Percentiles rank a stretch among this genome's conserved stretches.
Evolutionary conservation across 2,329 filamentous ascomycete genomes (phyloP).

Genomic region (Pseudonectria buxi): DNA sequence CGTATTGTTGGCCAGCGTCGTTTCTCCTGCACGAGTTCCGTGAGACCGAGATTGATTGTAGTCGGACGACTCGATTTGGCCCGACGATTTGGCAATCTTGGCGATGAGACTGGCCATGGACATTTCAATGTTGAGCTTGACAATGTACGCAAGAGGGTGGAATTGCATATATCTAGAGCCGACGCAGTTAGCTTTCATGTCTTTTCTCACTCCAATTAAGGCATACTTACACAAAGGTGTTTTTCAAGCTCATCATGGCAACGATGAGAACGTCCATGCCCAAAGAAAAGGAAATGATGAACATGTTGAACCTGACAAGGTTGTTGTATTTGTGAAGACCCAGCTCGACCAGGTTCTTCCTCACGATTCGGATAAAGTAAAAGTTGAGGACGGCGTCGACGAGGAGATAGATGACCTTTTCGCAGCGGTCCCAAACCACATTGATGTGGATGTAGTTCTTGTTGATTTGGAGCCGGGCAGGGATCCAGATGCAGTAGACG

Average conservation of each 20-base stretch:
- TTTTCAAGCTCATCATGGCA: conserved; percentile 21
- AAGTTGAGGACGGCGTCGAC: conserved; percentile 18
- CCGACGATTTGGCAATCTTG: conserved; percentile 16
- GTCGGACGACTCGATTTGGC: too few relatives aligned
- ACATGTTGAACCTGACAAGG: conserved; percentile 22
- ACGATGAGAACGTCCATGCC: conserved; percentile 23
- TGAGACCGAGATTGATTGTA: too few relatives aligned
- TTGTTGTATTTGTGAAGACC: conserved; percentile 19
- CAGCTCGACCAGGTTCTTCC: conserved; percentile 12
- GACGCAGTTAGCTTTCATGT: background rate
- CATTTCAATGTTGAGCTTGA: conserved; percentile 45
- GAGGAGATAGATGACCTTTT: conserved; percentile 23
- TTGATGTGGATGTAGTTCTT: conserved; percentile 19
- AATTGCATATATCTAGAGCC: conserved; percentile 32
- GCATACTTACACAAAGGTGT: conserved; percentile 24
- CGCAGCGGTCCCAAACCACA: conserved; percentile 21
- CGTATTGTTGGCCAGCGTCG: too few relatives aligned
- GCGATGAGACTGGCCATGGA: conserved; percentile 42
- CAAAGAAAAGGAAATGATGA: conserved; percentile 21
- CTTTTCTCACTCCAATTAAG: too few relatives aligned
- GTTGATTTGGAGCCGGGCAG: conserved; percentile 17
- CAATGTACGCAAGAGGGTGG: conserved; percentile 41
- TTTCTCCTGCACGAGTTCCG: too few relatives aligned
- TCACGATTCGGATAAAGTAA: conserved; percentile 21
- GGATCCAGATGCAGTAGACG: conserved; percentile 22